Base-by-base conservation (phyloP, 106 monocot species). In the Dioscorea alata region DNA sequence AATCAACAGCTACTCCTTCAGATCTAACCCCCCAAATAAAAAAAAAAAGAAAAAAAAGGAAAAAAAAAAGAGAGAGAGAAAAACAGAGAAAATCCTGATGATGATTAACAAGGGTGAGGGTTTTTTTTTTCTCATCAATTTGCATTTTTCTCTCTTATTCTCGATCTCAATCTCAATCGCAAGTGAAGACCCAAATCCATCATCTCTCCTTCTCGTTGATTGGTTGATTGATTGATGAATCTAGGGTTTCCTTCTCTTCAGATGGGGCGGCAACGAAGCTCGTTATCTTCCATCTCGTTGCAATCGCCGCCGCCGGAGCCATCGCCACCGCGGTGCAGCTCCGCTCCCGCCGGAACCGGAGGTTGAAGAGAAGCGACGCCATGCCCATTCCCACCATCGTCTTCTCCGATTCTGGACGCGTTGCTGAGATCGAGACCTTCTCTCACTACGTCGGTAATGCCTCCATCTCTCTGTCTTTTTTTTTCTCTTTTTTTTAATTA, bases 341-440 rank as follows among this genome's bases (percentile, higher is more conserved):
- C 59, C 72, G 51, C 10, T 12, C 48, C 15, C 49, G 60, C 22
- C 31, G 23, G 49, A 58, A 34, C 0, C 24, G 12, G 48, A 50
- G 8, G 51, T 25, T 35, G 71, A 15, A 49, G 57, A 53, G 54
- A 50, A 53, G 54, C 15, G 63, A 68, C 49, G 49, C 18, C 52
- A 50, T 31, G 48, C 63, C 8, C 21, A 21, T 68, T 63, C 92
- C 88, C 12, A 57, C 28, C 23, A 50, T 93, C 31, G 25, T 51
- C 49, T n/a, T 81, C 34, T 51, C 73, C 19, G 67, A 76, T 22
- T 83, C 79, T 31, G 89, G 89, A 14, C 65, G 81, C 19, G 65
- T 84, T 33, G 72, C 74, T 54, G 64, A 93, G 33, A 69, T 86
- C 25, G 89, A 93, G 71, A 65, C 54, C 59, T 93, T 93, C 86